phyloP scores from a whole-genome alignment of 2,329 filamentous ascomycete species.

The Beauveria medogensis region DNA sequence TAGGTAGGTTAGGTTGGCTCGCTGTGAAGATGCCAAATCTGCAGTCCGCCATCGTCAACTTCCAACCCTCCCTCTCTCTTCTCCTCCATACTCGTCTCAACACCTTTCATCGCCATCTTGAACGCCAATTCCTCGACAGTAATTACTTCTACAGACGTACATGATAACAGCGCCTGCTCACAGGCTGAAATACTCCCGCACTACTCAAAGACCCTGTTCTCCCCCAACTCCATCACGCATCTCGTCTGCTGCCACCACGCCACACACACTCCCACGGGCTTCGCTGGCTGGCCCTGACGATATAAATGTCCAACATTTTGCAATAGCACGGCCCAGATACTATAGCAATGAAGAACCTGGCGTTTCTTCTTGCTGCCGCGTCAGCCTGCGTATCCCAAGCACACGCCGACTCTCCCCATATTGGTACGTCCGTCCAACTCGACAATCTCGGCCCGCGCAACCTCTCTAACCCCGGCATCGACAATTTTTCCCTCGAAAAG shows the following conservation, averaged over 20 bases:
- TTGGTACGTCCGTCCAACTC: not conserved
- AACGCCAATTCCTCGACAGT: not conserved
- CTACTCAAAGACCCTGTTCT: too few species aligned
- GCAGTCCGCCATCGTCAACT: not conserved
- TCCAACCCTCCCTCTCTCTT: not conserved
- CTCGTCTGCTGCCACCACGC: not conserved
- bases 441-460: not conserved
- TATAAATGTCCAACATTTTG: not conserved
- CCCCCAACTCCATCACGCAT: not conserved
- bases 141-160: not conserved
- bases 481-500: not conserved
- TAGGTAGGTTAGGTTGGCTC: too few species aligned
- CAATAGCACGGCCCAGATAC: not conserved
- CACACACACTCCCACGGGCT: not conserved
- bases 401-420: not conserved
- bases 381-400: not conserved
- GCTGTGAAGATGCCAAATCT: too few species aligned
- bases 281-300: not conserved
- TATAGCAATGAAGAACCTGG: conserved; percentile 4
- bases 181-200: too few species aligned
- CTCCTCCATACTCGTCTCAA: not conserved
- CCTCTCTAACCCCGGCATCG: not conserved
- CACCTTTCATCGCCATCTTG: not conserved
- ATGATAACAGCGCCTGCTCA: not conserved
- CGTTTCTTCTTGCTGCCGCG: not conserved